Base-by-base conservation (phyloP, 2,329 filamentous ascomycete genomes). In the Clonostachys rhizophaga region DNA sequence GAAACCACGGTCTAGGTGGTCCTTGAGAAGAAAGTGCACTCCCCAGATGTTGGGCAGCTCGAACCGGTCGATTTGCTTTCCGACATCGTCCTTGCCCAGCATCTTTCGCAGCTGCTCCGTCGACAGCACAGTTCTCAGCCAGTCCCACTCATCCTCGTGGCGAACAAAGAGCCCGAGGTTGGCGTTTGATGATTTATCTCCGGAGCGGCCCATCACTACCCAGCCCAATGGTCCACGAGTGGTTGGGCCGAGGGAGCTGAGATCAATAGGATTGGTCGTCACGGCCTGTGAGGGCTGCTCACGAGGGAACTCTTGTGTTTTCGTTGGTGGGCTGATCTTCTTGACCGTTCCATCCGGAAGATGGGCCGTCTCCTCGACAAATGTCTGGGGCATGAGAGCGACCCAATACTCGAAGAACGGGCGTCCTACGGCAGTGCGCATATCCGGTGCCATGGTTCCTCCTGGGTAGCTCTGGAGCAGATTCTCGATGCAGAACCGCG, bases 121-220 rank as follows among this genome's bases (percentile, higher is more conserved):
- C 0, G 64, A 72, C 51, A 76, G 59, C n/a, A 72, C 43, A 5
- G 54, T 58, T 17, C 69, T 60, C 11, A 74, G 54, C 70, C 70
- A 73, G 12, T 69, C 62, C 56, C 65, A 75, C 52, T 73, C 70
- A 44, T 72, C 67, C 3, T 58, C 57, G 44, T 64, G 53, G 16
- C 66, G 60, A 10, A 71, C 67, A 55, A 70, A 78, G 48, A 73
- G 62, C 4, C 69, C 70, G 13, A 70, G 58, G 49, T 72, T 74
- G 30, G 59, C 60, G 50, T 73, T 63, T 1, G 63, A 61, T 0
- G 64, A 66, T 51, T 73, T 74, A 47, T 74, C 71, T 9, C 59
- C 60, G 1, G 59, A 60, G 3, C 60, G 50, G 11, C 54, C 60
- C n/a, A 57, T 50, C 9, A 57, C 60, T 30, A 62, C 43, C 43